Evolutionary conservation across 176 grass and related monocot genomes (phyloP).

Genomic region (Themeda triandra): DNA sequence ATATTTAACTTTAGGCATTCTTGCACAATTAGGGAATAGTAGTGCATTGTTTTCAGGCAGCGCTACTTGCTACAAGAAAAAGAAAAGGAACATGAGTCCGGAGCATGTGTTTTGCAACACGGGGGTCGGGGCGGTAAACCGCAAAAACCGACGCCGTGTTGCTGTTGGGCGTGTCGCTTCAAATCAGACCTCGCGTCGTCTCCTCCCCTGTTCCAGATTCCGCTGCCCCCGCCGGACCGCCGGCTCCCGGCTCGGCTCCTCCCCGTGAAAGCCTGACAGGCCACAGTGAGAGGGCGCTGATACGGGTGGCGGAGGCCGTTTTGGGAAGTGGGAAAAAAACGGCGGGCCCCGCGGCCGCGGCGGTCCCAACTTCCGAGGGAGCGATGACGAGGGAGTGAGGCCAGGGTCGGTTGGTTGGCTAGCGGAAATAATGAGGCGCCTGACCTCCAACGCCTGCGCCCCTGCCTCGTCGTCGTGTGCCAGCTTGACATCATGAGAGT

Average conservation of each 20-base stretch:
- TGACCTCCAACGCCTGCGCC: no score
- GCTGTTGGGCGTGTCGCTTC: background rate
- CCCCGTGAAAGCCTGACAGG: no score
- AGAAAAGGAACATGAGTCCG: background rate
- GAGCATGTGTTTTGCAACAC: background rate
- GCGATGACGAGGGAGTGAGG: background rate
- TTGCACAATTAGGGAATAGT: no score
- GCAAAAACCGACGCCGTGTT: background rate
- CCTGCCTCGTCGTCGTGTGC: no score
- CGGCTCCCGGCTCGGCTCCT: no score
- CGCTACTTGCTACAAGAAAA: background rate
- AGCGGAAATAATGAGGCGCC: background rate
- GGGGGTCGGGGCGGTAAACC: background rate
- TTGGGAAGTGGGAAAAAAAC: background rate
- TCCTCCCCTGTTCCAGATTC: background rate
- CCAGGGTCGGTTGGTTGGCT: background rate
- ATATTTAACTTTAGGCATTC: no score
- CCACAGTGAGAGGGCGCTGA: no score
- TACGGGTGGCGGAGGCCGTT: conserved; percentile 14
- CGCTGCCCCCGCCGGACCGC: background rate
- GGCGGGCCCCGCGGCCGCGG: background rate
- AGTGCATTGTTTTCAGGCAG: no score
- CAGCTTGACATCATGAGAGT: background rate
- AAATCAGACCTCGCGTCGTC: background rate
- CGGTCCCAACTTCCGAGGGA: background rate